Conservation (phyloP, 805 yeast genomes). For the Starmera caribaea region DNA sequence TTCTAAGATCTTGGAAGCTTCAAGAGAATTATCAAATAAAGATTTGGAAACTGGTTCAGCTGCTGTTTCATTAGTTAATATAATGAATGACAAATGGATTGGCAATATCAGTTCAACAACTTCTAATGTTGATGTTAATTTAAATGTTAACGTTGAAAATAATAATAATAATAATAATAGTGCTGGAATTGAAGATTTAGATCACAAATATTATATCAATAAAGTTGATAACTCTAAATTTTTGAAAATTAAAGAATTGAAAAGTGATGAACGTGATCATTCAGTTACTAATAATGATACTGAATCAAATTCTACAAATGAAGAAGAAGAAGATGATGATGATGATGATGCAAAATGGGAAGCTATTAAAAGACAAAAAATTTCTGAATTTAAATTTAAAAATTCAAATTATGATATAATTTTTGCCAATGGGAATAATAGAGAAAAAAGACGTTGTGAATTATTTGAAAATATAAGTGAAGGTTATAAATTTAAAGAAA, state of each 20-base stretch:
- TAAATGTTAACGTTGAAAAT: neutral
- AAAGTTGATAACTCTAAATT: neutral
- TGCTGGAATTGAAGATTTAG: neutral
- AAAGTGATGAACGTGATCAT: too few species aligned
- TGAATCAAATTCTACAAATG: neutral
- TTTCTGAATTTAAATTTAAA: neutral
- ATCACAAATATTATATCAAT: neutral
- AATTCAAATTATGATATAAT: conserved; percentile 8
- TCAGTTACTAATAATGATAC: neutral
- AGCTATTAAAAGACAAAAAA: neutral
- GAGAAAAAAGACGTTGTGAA: conserved; percentile 18
- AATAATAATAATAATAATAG: neutral
- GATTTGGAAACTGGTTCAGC: too few species aligned
- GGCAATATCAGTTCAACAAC: too few species aligned
- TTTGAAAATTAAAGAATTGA: too few species aligned
- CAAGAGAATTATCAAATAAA: too few species aligned
- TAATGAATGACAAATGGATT: too few species aligned
- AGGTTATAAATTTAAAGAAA: conserved; percentile 10
- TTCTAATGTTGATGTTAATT: too few species aligned
- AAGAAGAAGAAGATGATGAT: neutral
- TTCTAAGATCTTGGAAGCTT: too few species aligned
- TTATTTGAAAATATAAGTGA: conserved; percentile 14
- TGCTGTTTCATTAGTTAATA: too few species aligned
- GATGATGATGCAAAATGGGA: neutral
- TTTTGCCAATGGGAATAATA: conserved; percentile 20